A percentile compares a stretch with the other conserved stretches of the same genome.
phyloP scores from a whole-genome alignment of 495 filamentous ascomycete genomes.

The Hypoxylon intermedium region DNA sequence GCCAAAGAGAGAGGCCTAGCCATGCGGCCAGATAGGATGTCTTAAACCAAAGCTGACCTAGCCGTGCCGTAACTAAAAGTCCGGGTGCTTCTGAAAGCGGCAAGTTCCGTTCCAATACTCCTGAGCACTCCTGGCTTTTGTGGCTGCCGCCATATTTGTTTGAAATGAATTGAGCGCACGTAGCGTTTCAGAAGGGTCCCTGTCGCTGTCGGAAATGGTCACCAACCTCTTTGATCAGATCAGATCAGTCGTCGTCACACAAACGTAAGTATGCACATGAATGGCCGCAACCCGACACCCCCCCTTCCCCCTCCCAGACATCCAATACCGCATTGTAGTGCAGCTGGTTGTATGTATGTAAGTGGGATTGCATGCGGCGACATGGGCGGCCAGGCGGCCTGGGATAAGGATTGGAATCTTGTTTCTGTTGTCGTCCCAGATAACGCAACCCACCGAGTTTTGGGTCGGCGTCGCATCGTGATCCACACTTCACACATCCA shows the following conservation, averaged over 20 bases:
- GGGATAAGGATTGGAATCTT: slow-evolving; percentile 29
- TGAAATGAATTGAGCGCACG: slow-evolving; percentile 20
- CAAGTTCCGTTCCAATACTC: slow-evolving; percentile 1
- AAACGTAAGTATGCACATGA: neutral
- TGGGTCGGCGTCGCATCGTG: slow-evolving; percentile 33
- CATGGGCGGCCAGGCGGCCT: neutral
- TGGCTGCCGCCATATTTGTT: slow-evolving; percentile 18
- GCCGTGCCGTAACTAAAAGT: slow-evolving; percentile 6
- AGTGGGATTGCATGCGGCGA: slow-evolving; percentile 15
- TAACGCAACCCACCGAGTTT: slow-evolving; percentile 31
- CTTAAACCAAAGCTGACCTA: neutral
- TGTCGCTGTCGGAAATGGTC: neutral
- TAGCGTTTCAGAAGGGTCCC: slow-evolving; percentile 20
- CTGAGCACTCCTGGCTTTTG: neutral
- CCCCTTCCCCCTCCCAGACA: too few species aligned
- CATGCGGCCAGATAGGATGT: neutral
- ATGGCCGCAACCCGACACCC: too few species aligned
- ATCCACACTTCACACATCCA: too few species aligned
- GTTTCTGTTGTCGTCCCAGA: slow-evolving; percentile 25
- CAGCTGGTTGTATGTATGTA: neutral
- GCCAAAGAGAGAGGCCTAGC: too few species aligned
- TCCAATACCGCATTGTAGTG: neutral
- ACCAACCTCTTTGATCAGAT: slow-evolving; percentile 20
- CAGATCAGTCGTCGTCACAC: slow-evolving; percentile 4
- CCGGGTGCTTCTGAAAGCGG: slow-evolving; percentile 32